Evolutionary conservation across 768 basidiomycete species (phyloP).

Genomic region (Leccinum subgranulosum): DNA sequence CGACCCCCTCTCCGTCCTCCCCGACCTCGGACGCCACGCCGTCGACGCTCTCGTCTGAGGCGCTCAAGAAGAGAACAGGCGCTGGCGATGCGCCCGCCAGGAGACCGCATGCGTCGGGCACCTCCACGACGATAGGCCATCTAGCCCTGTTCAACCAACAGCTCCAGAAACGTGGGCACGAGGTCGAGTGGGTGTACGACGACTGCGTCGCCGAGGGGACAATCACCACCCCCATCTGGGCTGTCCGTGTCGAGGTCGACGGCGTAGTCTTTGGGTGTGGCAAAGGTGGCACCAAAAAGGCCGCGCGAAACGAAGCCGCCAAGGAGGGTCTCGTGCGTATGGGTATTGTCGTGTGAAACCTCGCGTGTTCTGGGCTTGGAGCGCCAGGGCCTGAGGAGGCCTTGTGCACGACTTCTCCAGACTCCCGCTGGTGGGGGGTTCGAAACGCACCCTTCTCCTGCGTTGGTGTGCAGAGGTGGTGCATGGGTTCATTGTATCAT

Average conservation of each 20-base stretch:
- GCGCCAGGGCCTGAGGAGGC: constrained; percentile 2
- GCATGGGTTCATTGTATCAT: constrained; percentile 32
- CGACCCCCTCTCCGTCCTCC: constrained; percentile 6
- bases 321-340: constrained; percentile 64
- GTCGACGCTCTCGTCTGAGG: neutral
- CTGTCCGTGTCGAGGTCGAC: constrained; percentile 60
- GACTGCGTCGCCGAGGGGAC: constrained; percentile 45
- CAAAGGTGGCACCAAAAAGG: constrained; percentile 72
- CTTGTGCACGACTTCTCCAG: constrained; percentile 55
- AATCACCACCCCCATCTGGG: constrained; percentile 76
- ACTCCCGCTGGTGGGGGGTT: constrained; percentile 48
- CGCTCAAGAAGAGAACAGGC: neutral
- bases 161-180: constrained; percentile 53
- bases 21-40: neutral
- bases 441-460: constrained; percentile 36
- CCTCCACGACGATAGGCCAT: constrained; percentile 49
- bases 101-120: constrained; percentile 21
- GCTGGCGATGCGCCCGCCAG: constrained; percentile 13
- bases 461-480: constrained; percentile 63
- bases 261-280: constrained; percentile 60
- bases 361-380: neutral
- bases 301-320: constrained; percentile 78
- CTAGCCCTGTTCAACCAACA: constrained; percentile 80
- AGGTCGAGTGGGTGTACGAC: constrained; percentile 71
- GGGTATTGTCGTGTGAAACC: constrained; percentile 46